These are phyloP conservation scores for Leccinum griseonigrum DNA, from an alignment of 1,284 basidiomycete species.

Conservation along the genomic window DNA sequence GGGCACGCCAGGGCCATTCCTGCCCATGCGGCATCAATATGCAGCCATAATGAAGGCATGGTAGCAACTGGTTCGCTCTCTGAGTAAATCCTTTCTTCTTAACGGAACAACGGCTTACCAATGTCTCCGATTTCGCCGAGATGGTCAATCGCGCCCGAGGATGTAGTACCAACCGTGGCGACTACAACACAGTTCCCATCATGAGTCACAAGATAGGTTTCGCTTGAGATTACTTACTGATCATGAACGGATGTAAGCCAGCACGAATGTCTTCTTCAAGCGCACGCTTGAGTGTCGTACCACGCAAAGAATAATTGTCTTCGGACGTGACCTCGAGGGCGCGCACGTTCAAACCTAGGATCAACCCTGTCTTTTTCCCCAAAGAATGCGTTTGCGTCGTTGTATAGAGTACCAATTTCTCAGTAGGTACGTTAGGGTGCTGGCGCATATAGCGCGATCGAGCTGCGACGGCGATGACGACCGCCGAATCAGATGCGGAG, in stretches of 20 bases:
- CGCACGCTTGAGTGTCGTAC: conserved; percentile 58
- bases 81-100: not conserved
- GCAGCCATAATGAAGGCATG: conserved; percentile 76
- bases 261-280: conserved; percentile 63
- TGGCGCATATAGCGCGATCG: conserved; percentile 53
- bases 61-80: conserved; percentile 37
- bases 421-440: conserved; percentile 48
- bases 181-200: conserved; percentile 39
- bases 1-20: conserved; percentile 79
- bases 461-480: conserved; percentile 83
- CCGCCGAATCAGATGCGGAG: conserved; percentile 81
- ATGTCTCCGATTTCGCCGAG: conserved; percentile 74
- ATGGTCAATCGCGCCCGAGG: conserved; percentile 84
- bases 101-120: conserved; percentile 38
- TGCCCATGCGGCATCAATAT: conserved; percentile 94
- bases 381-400: conserved; percentile 92
- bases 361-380: conserved; percentile 79
- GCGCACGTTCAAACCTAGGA: conserved; percentile 78
- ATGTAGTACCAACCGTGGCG: conserved; percentile 89
- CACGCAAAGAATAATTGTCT: conserved; percentile 74
- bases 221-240: conserved; percentile 50
- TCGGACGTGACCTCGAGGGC: conserved; percentile 68
- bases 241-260: conserved; percentile 77
- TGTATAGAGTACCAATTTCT: conserved; percentile 83
- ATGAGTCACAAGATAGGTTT: not conserved